Evolutionary conservation across 306 rosid genomes (phyloP), one percentile per base, ranked within the genome.

Genomic region (Cucumis melo): DNA sequence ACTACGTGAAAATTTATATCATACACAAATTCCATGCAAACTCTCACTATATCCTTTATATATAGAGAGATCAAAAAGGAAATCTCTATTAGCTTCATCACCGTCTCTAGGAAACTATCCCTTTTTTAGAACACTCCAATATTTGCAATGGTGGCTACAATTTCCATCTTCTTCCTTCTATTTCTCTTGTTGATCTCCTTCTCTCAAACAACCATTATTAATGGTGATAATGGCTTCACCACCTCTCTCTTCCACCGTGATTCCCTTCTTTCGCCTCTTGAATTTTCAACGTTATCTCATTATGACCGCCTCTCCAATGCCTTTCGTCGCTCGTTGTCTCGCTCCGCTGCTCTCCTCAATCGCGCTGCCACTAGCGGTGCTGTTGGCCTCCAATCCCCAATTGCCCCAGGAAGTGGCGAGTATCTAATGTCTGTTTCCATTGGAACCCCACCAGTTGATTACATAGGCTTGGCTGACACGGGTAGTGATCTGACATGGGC

Each of bases 401-500:
- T 92, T 23, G 16, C 14, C 0, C 77, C 87, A 0, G 82, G 64
- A 34, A 65, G 65, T 1, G 87, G 90, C n/a, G 91, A 85, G 79
- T 92, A 84, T 58, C 76, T 85, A 10, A 84, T 90, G 88, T 77
- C 81, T 23, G 7, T 87, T 0, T 88, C 89, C 0, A 11, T 89
- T 0, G 95, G 95, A 58, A 88, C 93, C 13, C 90, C 92, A 0
- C 85, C 89, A 0, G 74, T 83, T 2, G 62, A 81, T 39, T 6
- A 83, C 10, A 63, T 86, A 17, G 92, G 83, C 9, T 78, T 88
- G 6, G 90, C 80, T 0, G 97, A 91, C 74, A 88, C 89, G 0
- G 95, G 97, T 15, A 89, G 97, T n/a, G 95, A 88, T 20, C 87
- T 89, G 0, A 87, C 65, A 0, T 89, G 92, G 95, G 81, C 85